Evolutionary conservation across 345 rosid species (phyloP).

Genomic region (Salix arbutifolia): DNA sequence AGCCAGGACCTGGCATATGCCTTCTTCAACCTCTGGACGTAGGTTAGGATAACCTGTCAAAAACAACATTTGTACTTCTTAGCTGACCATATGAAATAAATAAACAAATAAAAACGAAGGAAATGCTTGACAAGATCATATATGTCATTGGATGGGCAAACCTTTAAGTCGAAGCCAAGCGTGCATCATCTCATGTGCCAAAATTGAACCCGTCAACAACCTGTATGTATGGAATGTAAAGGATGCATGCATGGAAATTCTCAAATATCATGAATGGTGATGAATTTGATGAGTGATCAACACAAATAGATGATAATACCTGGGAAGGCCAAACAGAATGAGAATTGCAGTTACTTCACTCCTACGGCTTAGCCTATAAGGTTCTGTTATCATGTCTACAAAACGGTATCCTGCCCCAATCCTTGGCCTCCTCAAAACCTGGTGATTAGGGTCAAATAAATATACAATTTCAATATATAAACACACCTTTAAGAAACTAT

Average conservation of each 20-base stretch:
- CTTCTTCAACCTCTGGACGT: slow-evolving; percentile 90
- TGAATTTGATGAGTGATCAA: not conserved
- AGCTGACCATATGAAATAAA: not conserved
- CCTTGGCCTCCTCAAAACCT: slow-evolving; percentile 77
- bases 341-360: slow-evolving; percentile 99
- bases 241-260: not conserved
- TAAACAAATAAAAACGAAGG: not conserved
- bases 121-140: not conserved
- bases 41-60: slow-evolving; percentile 68
- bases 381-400: slow-evolving; percentile 68
- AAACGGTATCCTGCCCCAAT: slow-evolving; percentile 53
- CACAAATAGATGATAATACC: slow-evolving; percentile 38
- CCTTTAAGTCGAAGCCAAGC: slow-evolving; percentile 98
- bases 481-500: not conserved
- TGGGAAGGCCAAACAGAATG: slow-evolving; percentile 89
- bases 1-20: slow-evolving; percentile 95
- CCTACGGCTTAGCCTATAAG: slow-evolving; percentile 63
- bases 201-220: slow-evolving; percentile 88
- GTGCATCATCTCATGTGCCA: slow-evolving; percentile 99
- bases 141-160: slow-evolving; percentile 13
- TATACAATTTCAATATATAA: not conserved
- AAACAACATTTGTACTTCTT: slow-evolving; percentile 2
- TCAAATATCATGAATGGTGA: not conserved
- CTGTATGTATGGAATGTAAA: slow-evolving; percentile 31
- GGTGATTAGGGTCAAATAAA: slow-evolving; percentile 18